Evolutionary conservation across 2,329 filamentous ascomycete species (phyloP), one percentile per base, ranked within the genome.

Genomic region (Leptodontidium sp.): DNA sequence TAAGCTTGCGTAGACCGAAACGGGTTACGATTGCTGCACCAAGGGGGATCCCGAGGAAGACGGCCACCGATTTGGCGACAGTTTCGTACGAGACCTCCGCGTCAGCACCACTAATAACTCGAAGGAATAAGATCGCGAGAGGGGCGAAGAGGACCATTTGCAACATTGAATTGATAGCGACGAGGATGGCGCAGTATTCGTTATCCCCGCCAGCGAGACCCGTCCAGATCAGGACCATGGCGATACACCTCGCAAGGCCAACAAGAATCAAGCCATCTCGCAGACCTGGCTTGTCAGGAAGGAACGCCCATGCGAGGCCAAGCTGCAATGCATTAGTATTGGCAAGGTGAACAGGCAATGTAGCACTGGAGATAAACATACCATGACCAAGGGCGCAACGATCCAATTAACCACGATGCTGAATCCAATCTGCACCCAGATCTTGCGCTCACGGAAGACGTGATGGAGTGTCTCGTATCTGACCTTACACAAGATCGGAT

Each of bases 401-500:
- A 97, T 86, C 93, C 93, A 97, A 77, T 97, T 97, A 32, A 94
- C 78, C 4, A 94, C 72, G 3, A 97, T 80, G 67, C 91, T 94
- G 75, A 97, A 92, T 0, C 78, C 82, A n/a, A 97, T 87, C 78
- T 97, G 93, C 61, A 88, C 87, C 93, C 92, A 97, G 2, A 97
- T 82, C 0, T 83, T 82, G 2, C 84, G 83, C 2, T 88, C 83
- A 1, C 81, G 78, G 68, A 96, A 85, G 4, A 93, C 82, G 2
- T 86, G 81, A 78, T 93, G 92, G 11, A 97, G 81, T 0, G 87
- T 87, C 78, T 97, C 93, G 79, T 89, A 96, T 50, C 88, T 88
- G 5, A 97, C 91, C 79, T 96, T 96, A 85, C 93, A 97, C 0
- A 97, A 83, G 69, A 97, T 97, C 0, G 93, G 94, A 76, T 96